These are phyloP conservation scores for Balamuthia mandrillaris DNA, from an alignment of 208 protist genomes.

Conservation along the genomic window DNA sequence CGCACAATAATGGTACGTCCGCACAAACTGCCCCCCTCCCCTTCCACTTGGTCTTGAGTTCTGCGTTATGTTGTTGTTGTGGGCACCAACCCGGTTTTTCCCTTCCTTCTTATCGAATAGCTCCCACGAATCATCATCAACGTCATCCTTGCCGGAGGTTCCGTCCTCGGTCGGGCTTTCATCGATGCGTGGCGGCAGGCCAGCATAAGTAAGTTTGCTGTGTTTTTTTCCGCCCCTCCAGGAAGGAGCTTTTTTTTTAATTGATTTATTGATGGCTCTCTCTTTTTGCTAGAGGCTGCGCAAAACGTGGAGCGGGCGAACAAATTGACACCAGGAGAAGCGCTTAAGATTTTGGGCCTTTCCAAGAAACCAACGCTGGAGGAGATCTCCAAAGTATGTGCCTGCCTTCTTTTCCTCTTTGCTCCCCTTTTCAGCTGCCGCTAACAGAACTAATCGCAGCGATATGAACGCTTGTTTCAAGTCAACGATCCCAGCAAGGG, in stretches of 20 bases:
- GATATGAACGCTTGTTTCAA: constrained; percentile 38
- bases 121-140: constrained; percentile 16
- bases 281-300: neutral
- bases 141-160: neutral
- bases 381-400: neutral
- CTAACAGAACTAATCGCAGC: neutral
- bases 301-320: too few species aligned
- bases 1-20: too few species aligned
- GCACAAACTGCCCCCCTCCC: too few species aligned
- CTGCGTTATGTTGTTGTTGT: too few species aligned
- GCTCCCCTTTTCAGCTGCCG: neutral
- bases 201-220: neutral
- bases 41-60: too few species aligned
- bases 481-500: constrained; percentile 30
- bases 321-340: neutral
- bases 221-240: neutral
- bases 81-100: too few species aligned
- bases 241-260: neutral
- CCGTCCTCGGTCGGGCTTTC: constrained; percentile 29
- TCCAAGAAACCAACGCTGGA: neutral
- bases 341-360: neutral
- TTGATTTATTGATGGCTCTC: neutral
- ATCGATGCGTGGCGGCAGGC: constrained; percentile 32
- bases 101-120: too few species aligned
- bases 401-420: neutral